phyloP scores from a whole-genome alignment of 345 rosid genomes.

The Salix udensis region DNA sequence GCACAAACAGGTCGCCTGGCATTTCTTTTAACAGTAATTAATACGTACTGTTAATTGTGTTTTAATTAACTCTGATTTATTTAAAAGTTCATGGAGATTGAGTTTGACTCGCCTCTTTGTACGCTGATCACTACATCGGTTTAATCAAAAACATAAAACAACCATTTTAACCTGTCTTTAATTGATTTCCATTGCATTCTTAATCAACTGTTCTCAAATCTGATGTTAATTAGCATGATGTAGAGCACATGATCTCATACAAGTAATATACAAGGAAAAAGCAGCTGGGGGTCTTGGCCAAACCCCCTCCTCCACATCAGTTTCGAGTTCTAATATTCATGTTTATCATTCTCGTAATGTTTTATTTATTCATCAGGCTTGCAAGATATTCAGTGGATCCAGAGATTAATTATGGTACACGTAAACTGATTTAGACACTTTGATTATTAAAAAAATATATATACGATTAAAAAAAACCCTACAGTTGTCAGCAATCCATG shows the following conservation, averaged over 20 bases:
- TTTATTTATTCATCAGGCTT: no score
- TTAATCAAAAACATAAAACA: background rate
- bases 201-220: background rate
- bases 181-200: background rate
- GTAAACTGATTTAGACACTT: no score
- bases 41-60: background rate
- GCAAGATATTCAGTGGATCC: fast-evolving
- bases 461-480: background rate
- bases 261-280: background rate
- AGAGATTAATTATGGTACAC: no score
- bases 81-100: background rate
- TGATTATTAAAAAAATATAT: no score
- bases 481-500: background rate
- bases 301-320: no score
- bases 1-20: background rate
- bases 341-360: fast-evolving
- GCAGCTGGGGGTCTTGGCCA: no score
- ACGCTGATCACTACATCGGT: background rate
- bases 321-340: no score
- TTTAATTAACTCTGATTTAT: background rate
- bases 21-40: background rate
- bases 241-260: background rate
- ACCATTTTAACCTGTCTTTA: background rate
- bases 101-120: background rate
- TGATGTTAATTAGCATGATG: no score